Base-by-base conservation (phyloP, 1,139 yeast species). In the Candida neerlandica region DNA sequence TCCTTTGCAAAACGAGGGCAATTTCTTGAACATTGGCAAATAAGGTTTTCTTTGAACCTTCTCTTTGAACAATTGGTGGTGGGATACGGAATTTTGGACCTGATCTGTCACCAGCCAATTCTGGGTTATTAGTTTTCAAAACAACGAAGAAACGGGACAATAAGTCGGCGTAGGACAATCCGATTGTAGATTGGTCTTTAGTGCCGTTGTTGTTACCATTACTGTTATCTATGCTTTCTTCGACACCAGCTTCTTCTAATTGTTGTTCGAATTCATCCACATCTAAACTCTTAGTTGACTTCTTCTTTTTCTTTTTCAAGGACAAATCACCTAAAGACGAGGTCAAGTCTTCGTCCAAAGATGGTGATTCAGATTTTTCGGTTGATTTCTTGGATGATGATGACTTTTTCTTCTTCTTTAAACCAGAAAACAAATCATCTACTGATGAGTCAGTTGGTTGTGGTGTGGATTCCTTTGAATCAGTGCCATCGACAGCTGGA, bases 21-120 rank as follows among this genome's bases (percentile, higher is more conserved):
- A 94, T 94, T 65, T 89, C 97, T 76, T 92, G 96, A 57, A 94
- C 92, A 70, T 94, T 94, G 62, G 97, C 92, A 69, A 95, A 94
- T 65, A 92, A 82, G 9, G 99, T 90, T 82, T 92, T 95, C 75
- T 94, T 95, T 65, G 86, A 84, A 71, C 99, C 98, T 77, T 94
- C 99, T 78, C 99, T 91, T 72, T 87, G 89, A 70, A 96, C 94
- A 56, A 87, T 80, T 55, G 99, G 99, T 48, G 98, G 99, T 49
- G 99, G 99, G 62, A 94, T 92, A 80, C 95, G 89, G 77, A 92
- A 88, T 73, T 92, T 92, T 50, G 91, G 84, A 45, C 96, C 96
- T 42, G 91, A 80, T 72, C 96, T 85, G 67, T 94, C 97, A 61
- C 98, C 97, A 45, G 98, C 99, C 64, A 95, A 82, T 69, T 94